A percentile compares a stretch with the other conserved stretches of the same genome.
Evolutionary conservation across 23 red algal species (phyloP).

Genomic region (Pyropia haitanensis): DNA sequence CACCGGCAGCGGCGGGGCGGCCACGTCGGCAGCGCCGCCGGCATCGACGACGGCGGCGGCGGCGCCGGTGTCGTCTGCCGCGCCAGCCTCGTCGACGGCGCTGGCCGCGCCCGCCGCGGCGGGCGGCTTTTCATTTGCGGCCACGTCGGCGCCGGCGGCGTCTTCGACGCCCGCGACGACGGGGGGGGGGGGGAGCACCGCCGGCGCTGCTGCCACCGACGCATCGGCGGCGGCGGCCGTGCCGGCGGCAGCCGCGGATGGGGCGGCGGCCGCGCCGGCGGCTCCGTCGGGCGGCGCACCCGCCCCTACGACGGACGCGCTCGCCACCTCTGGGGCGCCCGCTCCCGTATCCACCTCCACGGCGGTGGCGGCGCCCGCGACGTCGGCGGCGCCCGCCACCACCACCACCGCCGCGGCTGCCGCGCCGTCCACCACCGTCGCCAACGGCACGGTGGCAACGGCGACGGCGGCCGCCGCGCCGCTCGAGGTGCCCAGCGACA

Average conservation of each 20-base stretch:
- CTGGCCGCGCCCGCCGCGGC: neutral
- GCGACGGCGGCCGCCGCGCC: slow-evolving; percentile 4
- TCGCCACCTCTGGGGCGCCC: neutral
- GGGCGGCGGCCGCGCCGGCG: slow-evolving; percentile 2
- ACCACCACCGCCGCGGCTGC: slow-evolving; percentile 1
- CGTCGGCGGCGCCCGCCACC: neutral
- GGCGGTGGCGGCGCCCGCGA: slow-evolving; percentile 8
- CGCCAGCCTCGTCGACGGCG: neutral
- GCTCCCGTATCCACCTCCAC: slow-evolving; percentile 1
- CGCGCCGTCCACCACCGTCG: neutral
- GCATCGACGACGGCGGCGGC: no score
- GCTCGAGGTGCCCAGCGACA: slow-evolving; percentile 49
- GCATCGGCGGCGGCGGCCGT: neutral
- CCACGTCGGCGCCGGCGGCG: neutral
- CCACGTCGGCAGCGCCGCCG: no score
- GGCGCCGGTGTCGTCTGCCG: no score
- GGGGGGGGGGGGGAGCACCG: neutral
- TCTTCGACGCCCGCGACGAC: neutral
- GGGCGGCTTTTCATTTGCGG: slow-evolving; percentile 5
- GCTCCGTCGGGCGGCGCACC: neutral
- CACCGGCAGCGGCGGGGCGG: no score
- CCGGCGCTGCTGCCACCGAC: neutral
- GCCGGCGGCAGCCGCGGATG: neutral
- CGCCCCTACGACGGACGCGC: neutral
- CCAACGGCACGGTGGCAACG: neutral